Evolutionary conservation across 1,284 basidiomycete genomes (phyloP).

Genomic region (Rhodotorula glutinis): DNA sequence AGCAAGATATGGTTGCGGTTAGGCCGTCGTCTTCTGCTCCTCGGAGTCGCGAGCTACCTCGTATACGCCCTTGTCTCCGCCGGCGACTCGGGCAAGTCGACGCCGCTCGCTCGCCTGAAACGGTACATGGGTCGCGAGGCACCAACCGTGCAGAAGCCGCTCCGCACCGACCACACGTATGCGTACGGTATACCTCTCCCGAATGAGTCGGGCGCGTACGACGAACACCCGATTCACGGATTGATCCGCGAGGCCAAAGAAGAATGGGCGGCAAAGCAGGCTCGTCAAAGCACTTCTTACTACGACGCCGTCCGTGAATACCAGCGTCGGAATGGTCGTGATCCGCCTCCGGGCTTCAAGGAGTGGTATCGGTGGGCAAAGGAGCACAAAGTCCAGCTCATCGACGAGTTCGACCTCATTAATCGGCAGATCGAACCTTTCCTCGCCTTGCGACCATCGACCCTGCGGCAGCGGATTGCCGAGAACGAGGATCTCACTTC

Average conservation of each 20-base stretch:
- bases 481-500: slow-evolving; percentile 21
- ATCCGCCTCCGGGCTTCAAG: slow-evolving; percentile 39
- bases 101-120: not conserved
- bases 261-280: slow-evolving; percentile 24
- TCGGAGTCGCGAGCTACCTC: too few species aligned
- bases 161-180: not conserved
- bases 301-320: slow-evolving; percentile 40
- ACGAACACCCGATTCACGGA: slow-evolving; percentile 33
- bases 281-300: slow-evolving; percentile 24
- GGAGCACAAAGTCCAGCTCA: slow-evolving; percentile 33
- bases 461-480: slow-evolving; percentile 21
- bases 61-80: too few species aligned
- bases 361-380: slow-evolving; percentile 36
- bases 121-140: not conserved
- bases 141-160: not conserved
- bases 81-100: too few species aligned
- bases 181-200: not conserved
- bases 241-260: slow-evolving; percentile 23
- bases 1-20: too few species aligned
- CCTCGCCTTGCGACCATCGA: slow-evolving; percentile 24
- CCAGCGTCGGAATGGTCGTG: slow-evolving; percentile 30
- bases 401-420: slow-evolving; percentile 44
- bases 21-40: too few species aligned
- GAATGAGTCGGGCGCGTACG: slow-evolving; percentile 5
- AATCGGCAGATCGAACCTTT: slow-evolving; percentile 31